phyloP scores from a whole-genome alignment of 768 basidiomycete genomes.

The Cytidiella melzeri region DNA sequence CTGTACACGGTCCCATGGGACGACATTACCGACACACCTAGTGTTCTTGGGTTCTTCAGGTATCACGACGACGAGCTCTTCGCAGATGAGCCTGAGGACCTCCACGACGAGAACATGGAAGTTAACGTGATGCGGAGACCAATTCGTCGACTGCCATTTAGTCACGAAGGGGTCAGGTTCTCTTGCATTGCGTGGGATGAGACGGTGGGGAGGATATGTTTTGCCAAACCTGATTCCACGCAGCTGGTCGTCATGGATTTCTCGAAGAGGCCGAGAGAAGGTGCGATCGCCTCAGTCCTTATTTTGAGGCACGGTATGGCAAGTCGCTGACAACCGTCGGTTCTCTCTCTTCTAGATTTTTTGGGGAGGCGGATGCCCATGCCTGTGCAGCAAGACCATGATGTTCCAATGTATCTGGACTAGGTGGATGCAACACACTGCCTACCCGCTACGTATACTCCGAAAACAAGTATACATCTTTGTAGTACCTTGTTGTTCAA shows the following conservation, averaged over 20 bases:
- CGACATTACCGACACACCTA: conserved; percentile 1
- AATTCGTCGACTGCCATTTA: conserved; percentile 10
- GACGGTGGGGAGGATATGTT: conserved; percentile 50
- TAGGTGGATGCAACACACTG: too few relatives aligned
- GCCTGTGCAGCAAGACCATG: conserved; percentile 3
- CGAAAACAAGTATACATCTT: neutral
- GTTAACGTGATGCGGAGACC: conserved; percentile 1
- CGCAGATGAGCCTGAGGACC: conserved; percentile 5
- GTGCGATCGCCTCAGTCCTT: conserved; percentile 21
- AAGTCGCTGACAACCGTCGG: too few relatives aligned
- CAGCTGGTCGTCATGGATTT: conserved; percentile 46
- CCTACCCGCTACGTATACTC: neutral
- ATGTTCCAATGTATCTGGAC: neutral
- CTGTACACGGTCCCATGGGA: conserved; percentile 11
- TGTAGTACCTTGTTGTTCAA: too few relatives aligned
- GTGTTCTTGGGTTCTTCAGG: conserved; percentile 4
- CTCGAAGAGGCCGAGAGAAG: conserved; percentile 29
- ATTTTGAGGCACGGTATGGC: too few relatives aligned
- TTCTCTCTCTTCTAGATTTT: conserved; percentile 2
- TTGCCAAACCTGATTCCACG: conserved; percentile 37
- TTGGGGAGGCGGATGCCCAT: conserved; percentile 5
- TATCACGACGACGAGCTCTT: conserved; percentile 10
- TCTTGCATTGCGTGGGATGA: conserved; percentile 63
- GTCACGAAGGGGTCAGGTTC: conserved; percentile 21
- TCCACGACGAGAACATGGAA: neutral